phyloP scores from a whole-genome alignment of 2,329 filamentous ascomycete genomes.

The Alternaria gansuensis region DNA sequence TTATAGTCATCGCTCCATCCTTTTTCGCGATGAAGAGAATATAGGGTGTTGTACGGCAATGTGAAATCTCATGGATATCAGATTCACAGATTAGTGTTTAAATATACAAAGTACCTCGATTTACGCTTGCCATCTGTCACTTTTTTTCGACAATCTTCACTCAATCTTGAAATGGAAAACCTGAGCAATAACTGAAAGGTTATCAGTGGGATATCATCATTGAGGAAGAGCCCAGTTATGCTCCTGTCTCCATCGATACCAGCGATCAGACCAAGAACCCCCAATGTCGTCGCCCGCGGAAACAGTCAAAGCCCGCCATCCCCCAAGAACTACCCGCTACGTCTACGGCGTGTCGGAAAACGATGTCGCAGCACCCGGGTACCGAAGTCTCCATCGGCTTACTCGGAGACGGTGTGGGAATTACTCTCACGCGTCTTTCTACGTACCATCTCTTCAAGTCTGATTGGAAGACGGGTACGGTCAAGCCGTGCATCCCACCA shows the following conservation, averaged over 20 bases:
- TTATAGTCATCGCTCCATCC: neutral
- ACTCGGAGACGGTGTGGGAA: neutral
- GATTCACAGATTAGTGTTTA: neutral
- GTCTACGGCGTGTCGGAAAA: constrained; percentile 8
- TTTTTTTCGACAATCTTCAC: neutral
- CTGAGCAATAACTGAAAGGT: constrained; percentile 3
- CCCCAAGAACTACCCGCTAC: constrained; percentile 6
- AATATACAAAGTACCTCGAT: neutral
- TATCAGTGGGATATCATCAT: constrained; percentile 6
- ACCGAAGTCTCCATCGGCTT: neutral
- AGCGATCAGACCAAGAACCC: neutral
- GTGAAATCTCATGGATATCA: neutral
- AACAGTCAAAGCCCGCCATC: constrained; percentile 5
- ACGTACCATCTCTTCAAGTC: constrained; percentile 1
- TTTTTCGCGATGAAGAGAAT: neutral
- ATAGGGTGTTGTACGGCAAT: neutral
- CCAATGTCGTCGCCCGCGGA: neutral
- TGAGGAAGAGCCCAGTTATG: constrained; percentile 6
- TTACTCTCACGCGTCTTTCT: neutral
- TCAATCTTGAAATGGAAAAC: neutral
- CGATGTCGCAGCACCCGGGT: neutral
- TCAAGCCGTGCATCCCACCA: neutral
- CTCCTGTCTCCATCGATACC: neutral
- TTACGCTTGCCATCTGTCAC: neutral
- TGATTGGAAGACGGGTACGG: constrained; percentile 1